Percentiles rank a stretch among this genome's conserved stretches.
These are phyloP conservation scores for Curvularia hawaiiensis DNA, from an alignment of 2,329 filamentous ascomycete genomes.

Conservation along the genomic window DNA sequence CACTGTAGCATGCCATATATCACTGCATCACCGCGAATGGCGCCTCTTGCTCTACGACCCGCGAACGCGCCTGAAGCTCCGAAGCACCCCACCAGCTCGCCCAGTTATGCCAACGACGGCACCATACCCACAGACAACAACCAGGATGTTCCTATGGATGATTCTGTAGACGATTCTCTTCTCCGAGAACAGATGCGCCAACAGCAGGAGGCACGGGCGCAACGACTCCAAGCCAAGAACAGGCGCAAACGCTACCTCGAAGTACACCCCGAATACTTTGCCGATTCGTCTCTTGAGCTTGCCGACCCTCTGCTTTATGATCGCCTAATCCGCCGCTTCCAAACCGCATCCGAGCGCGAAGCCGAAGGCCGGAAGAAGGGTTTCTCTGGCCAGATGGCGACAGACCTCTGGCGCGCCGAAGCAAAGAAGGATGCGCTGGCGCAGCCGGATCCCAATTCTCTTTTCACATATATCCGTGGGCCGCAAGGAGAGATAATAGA, in stretches of 20 bases:
- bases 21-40: constrained; percentile 26
- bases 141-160: constrained; percentile 21
- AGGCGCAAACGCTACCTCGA: constrained; percentile 78
- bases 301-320: constrained; percentile 83
- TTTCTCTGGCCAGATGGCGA: constrained; percentile 78
- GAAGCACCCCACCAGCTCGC: constrained; percentile 7
- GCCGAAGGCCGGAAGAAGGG: constrained; percentile 75
- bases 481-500: constrained; percentile 62
- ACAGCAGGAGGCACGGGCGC: constrained; percentile 27
- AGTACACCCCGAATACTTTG: constrained; percentile 74
- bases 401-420: constrained; percentile 77
- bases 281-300: constrained; percentile 63
- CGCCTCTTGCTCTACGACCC: constrained; percentile 31
- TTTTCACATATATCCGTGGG: constrained; percentile 57
- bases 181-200: constrained; percentile 17
- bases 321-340: constrained; percentile 76
- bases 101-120: constrained; percentile 6
- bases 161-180: constrained; percentile 21
- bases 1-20: constrained; percentile 35
- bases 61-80: constrained; percentile 20
- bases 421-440: constrained; percentile 70
- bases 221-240: constrained; percentile 68
- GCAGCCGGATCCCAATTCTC: constrained; percentile 58
- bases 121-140: constrained; percentile 6
- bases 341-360: constrained; percentile 73